Percentiles rank a stretch among this genome's conserved stretches.
These are phyloP conservation scores for Salix dunnii DNA, from an alignment of 345 rosid species.

Conservation along the genomic window DNA sequence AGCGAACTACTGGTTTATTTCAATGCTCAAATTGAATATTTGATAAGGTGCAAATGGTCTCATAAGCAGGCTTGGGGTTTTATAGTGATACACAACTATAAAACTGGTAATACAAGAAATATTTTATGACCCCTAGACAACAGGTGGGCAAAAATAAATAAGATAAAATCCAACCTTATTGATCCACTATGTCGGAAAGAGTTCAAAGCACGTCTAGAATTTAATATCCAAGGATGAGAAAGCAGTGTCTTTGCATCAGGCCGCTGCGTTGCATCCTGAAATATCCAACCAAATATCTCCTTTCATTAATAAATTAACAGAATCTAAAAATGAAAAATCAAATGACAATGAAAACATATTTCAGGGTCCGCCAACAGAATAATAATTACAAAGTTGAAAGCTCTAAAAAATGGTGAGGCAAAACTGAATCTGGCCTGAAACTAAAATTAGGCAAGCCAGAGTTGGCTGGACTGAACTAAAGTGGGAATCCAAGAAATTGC, in stretches of 20 bases:
- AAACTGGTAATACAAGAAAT: not conserved
- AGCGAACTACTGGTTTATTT: not conserved
- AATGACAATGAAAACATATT: not conserved
- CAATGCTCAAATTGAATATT: not conserved
- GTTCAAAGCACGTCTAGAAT: constrained; percentile 79
- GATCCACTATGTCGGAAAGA: constrained; percentile 83
- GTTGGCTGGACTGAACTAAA: not conserved
- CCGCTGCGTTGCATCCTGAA: constrained; percentile 94
- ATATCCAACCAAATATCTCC: constrained; percentile 17
- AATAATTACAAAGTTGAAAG: not conserved
- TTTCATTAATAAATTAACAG: not conserved
- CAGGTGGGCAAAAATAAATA: not conserved
- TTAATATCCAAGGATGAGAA: constrained; percentile 98
- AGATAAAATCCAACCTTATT: constrained; percentile 44
- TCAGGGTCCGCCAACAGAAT: not conserved
- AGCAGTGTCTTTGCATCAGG: constrained; percentile 99
- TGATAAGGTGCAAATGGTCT: not conserved
- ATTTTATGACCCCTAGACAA: not conserved
- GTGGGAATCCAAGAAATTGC: not conserved
- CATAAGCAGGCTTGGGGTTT: not conserved
- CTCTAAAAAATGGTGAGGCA: not conserved
- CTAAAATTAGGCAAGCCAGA: not conserved
- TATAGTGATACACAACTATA: not conserved
- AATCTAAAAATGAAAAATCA: not conserved
- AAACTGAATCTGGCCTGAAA: not conserved